These are phyloP conservation scores for Naematelia encephala DNA, from an alignment of 768 basidiomycete genomes.

Conservation along the genomic window DNA sequence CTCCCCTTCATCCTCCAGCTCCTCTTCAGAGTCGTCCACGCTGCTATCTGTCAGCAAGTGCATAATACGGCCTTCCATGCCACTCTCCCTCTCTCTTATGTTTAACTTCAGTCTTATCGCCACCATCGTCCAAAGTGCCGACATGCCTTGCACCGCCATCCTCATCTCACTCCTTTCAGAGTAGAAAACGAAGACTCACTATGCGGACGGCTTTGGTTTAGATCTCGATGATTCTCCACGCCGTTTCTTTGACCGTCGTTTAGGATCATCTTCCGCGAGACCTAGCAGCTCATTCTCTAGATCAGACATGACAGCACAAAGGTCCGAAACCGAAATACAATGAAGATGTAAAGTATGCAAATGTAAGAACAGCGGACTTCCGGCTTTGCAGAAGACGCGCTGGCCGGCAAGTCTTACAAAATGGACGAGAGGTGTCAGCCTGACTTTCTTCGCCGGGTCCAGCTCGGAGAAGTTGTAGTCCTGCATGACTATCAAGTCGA, in stretches of 20 bases:
- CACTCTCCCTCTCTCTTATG: background rate
- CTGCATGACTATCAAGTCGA: too few relatives aligned
- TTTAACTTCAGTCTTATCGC: too few relatives aligned
- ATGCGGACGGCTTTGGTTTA: conserved; percentile 22
- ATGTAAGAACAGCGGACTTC: background rate
- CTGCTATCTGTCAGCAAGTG: conserved; percentile 1
- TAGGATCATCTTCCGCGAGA: conserved; percentile 46
- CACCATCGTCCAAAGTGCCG: too few relatives aligned
- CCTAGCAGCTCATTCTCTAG: conserved; percentile 49
- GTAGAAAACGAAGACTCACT: conserved; percentile 19
- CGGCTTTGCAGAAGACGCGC: background rate
- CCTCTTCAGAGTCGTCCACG: conserved; percentile 49
- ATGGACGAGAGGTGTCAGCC: background rate
- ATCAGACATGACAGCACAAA: conserved; percentile 48
- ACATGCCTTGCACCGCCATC: too few relatives aligned
- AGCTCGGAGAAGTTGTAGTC: too few relatives aligned
- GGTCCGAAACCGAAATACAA: background rate
- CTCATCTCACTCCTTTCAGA: too few relatives aligned
- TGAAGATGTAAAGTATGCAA: background rate
- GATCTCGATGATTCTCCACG: background rate
- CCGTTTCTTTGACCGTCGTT: conserved; percentile 27
- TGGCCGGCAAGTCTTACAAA: conserved; percentile 9
- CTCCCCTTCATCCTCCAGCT: conserved; percentile 53
- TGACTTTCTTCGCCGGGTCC: background rate
- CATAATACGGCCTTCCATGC: background rate